Conservation (phyloP, 208 protist species). For the Blechomonas ayalai region DNA sequence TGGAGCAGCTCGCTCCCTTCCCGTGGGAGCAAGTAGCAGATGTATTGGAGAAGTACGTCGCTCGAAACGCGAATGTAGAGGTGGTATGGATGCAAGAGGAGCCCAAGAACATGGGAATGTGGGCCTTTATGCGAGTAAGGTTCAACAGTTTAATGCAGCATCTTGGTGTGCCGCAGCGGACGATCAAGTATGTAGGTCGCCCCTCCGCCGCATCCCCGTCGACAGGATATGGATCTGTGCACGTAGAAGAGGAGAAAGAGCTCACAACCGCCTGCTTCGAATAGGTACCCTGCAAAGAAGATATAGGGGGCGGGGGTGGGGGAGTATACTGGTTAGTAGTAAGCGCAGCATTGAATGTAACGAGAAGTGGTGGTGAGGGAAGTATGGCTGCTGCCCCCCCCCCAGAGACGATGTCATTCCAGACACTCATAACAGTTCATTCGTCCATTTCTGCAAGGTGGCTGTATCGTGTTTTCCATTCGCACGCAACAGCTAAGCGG, state of each 20-base stretch:
- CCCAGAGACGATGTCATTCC: too few species aligned
- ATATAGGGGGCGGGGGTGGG: too few species aligned
- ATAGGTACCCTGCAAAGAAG: too few species aligned
- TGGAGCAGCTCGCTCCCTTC: constrained; percentile 98
- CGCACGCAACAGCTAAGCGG: too few species aligned
- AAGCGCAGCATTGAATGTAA: too few species aligned
- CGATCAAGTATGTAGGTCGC: constrained; percentile 70
- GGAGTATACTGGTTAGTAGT: too few species aligned
- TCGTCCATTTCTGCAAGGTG: too few species aligned
- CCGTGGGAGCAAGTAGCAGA: constrained; percentile 94
- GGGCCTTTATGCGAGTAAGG: constrained; percentile 76
- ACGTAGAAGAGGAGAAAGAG: constrained; percentile 80
- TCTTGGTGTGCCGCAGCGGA: constrained; percentile 30
- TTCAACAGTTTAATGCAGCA: constrained; percentile 75
- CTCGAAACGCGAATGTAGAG: constrained; percentile 74
- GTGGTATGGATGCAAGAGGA: constrained; percentile 97
- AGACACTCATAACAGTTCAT: too few species aligned
- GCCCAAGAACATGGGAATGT: constrained; percentile 97
- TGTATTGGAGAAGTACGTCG: constrained; percentile 84
- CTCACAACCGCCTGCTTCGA: too few species aligned
- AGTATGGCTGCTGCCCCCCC: too few species aligned
- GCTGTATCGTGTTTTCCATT: too few species aligned
- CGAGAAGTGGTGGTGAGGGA: too few species aligned
- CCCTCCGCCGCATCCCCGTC: constrained; percentile 74
- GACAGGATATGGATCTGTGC: constrained; percentile 83